Evolutionary conservation across 768 basidiomycete species (phyloP), one percentile per base, ranked within the genome.

Genomic region (Serendipita indica): DNA sequence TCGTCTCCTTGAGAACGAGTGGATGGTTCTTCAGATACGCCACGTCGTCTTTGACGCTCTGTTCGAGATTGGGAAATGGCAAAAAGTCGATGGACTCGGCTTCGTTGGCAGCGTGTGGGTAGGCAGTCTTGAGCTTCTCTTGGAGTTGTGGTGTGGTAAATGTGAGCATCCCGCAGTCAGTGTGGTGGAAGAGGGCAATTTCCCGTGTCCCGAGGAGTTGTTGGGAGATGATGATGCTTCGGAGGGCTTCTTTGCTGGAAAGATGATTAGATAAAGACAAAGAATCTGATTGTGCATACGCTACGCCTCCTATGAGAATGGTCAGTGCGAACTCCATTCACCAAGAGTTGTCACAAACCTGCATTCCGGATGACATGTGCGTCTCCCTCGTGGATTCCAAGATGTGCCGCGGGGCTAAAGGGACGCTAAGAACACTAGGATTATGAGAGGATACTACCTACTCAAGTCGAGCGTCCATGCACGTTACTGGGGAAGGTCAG

Each of bases 391-490:
- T 79, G 70, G 57, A 84, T 72, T 14, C 81, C 82, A 18, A 84
- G 74, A 46, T 80, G 76, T 10, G 75, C 71, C 34, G 76, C 77
- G 28, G 79, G 79, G 64, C 81, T 82, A 64, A 57, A 28, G 18
- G 16, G 32, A 33, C 12, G 58, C 56, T 28, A 64, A 39, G 49
- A 54, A 46, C 28, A 33, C 22, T 60, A 14, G 59, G 28, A 33
- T 39, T n/a, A 41, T 35, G 10, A 28, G 16, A 18, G 28, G 33
- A 27, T 37, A 45, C 33, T 2, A 60, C 72, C 65, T 65, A 83
- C 81, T 84, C 79, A 62, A 85, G 72, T 57, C 84, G 79, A 54
- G 82, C 81, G 67, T 85, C 84, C 83, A 85, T 87, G 71, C 82
- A 84, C 18, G 81, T 82, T 28, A 82, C 79, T 81, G 61, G 13